Conservation (phyloP, 805 yeast species). For the Pichia heedii region DNA sequence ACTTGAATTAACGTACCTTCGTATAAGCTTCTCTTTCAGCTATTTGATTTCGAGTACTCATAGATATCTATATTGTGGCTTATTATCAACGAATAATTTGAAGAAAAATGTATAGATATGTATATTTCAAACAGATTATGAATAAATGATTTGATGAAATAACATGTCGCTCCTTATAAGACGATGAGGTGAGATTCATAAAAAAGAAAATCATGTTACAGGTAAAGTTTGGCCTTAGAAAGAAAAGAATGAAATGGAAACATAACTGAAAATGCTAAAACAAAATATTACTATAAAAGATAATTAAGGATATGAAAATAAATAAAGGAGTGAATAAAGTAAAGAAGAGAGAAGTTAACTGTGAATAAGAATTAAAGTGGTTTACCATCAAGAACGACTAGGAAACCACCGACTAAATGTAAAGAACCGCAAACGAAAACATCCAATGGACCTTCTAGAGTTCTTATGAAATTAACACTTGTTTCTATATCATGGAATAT, state of each 20-base stretch:
- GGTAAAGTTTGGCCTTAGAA: no score
- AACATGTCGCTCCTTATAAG: no score
- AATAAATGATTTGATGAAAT: no score
- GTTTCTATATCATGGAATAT: slow-evolving; percentile 72
- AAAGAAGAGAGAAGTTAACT: not conserved
- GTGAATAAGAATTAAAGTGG: not conserved
- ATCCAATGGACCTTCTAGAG: slow-evolving; percentile 43
- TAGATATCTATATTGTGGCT: slow-evolving; percentile 3
- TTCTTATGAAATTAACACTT: slow-evolving; percentile 46
- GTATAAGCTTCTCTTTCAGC: slow-evolving; percentile 25
- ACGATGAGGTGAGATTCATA: no score
- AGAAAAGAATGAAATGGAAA: no score
- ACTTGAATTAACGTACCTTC: slow-evolving; percentile 14
- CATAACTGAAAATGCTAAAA: no score
- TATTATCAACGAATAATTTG: slow-evolving; percentile 58
- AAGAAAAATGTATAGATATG: no score
- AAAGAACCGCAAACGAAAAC: slow-evolving; percentile 92
- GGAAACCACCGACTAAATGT: slow-evolving; percentile 88
- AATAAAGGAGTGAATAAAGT: not conserved
- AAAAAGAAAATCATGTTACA: no score
- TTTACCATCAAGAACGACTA: slow-evolving; percentile 64
- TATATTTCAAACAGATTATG: no score
- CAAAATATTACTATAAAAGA: no score
- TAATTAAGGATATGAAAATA: no score
- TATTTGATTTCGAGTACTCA: slow-evolving; percentile 20